These are phyloP conservation scores for Peronospora destructor DNA, from an alignment of 352 stramenopile species.

Conservation along the genomic window DNA sequence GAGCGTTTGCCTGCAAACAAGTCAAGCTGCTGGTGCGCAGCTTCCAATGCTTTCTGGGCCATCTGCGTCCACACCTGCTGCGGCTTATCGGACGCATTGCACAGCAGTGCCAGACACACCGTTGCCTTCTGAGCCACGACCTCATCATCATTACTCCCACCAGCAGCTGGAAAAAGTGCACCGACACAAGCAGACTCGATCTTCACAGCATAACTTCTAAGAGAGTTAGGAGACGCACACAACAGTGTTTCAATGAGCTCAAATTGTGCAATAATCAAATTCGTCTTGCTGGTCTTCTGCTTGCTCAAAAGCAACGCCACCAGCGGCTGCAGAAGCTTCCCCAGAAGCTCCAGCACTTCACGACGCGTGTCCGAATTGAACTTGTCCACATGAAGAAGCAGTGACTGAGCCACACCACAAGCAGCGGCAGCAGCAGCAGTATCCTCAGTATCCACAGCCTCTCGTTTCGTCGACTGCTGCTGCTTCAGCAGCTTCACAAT, in stretches of 20 bases:
- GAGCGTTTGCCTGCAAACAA: constrained; percentile 50
- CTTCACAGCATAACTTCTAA: constrained; percentile 54
- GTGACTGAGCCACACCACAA: constrained; percentile 37
- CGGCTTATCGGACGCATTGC: constrained; percentile 59
- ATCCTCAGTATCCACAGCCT: constrained; percentile 26
- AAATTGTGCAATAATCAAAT: constrained; percentile 28
- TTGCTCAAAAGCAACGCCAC: constrained; percentile 40
- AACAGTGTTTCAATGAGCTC: constrained; percentile 43
- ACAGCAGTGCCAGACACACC: constrained; percentile 42
- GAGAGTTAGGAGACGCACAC: constrained; percentile 42
- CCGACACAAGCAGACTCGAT: constrained; percentile 46
- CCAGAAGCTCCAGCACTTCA: constrained; percentile 50
- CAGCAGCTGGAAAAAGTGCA: constrained; percentile 21
- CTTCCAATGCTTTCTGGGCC: constrained; percentile 50
- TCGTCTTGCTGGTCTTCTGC: constrained; percentile 11
- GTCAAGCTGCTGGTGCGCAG: constrained; percentile 59
- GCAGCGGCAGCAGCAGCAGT: constrained; percentile 31
- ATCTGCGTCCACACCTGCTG: constrained; percentile 60
- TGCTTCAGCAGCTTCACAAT: constrained; percentile 67
- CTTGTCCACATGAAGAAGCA: constrained; percentile 45
- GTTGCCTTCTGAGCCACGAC: constrained; percentile 17
- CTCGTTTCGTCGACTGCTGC: constrained; percentile 27
- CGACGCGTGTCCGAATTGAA: constrained; percentile 51
- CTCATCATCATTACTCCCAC: constrained; percentile 17
- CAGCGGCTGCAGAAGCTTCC: constrained; percentile 53